These are phyloP conservation scores for Cercospora berteroae DNA, from an alignment of 2,329 filamentous ascomycete genomes.

Conservation along the genomic window DNA sequence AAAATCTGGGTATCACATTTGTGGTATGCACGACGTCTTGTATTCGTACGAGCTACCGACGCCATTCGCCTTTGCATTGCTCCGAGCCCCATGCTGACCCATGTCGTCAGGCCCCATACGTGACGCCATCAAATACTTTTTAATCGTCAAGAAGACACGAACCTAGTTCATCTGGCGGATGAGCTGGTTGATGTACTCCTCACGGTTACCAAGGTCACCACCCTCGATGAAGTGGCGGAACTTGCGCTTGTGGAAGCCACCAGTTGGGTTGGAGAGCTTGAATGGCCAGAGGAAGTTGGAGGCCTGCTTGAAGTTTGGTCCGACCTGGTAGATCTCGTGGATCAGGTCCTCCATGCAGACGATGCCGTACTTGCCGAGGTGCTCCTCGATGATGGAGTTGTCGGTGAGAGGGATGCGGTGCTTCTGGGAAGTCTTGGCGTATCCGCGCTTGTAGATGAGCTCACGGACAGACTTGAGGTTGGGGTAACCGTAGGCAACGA, in stretches of 20 bases:
- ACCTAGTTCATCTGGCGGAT: slow-evolving; percentile 97
- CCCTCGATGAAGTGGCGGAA: slow-evolving; percentile 99
- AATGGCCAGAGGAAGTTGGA: slow-evolving; percentile 99
- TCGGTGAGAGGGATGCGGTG: slow-evolving; percentile 94
- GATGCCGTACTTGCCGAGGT: slow-evolving; percentile 96
- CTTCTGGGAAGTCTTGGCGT: slow-evolving; percentile 93
- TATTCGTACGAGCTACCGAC: slow-evolving; percentile 20
- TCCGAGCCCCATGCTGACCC: slow-evolving; percentile 4
- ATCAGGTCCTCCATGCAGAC: slow-evolving; percentile 99
- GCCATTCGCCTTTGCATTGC: slow-evolving; percentile 27
- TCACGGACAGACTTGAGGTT: slow-evolving; percentile 99
- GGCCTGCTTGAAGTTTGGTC: slow-evolving; percentile 97
- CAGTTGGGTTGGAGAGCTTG: slow-evolving; percentile 98
- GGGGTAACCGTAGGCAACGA: slow-evolving; percentile 98
- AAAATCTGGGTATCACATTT: slow-evolving; percentile 15
- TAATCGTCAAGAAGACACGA: slow-evolving; percentile 1
- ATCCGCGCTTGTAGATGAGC: slow-evolving; percentile 99
- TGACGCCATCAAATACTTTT: slow-evolving; percentile 13
- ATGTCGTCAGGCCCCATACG: slow-evolving; percentile 9
- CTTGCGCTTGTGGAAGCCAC: slow-evolving; percentile 93
- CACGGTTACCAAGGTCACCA: slow-evolving; percentile 97
- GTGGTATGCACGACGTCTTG: slow-evolving; percentile 16
- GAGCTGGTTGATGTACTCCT: slow-evolving; percentile 95
- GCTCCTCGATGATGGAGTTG: slow-evolving; percentile 96
- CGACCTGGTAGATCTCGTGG: slow-evolving; percentile 98